Evolutionary conservation across 306 rosid species (phyloP).

Genomic region (Hippophae tibetana): DNA sequence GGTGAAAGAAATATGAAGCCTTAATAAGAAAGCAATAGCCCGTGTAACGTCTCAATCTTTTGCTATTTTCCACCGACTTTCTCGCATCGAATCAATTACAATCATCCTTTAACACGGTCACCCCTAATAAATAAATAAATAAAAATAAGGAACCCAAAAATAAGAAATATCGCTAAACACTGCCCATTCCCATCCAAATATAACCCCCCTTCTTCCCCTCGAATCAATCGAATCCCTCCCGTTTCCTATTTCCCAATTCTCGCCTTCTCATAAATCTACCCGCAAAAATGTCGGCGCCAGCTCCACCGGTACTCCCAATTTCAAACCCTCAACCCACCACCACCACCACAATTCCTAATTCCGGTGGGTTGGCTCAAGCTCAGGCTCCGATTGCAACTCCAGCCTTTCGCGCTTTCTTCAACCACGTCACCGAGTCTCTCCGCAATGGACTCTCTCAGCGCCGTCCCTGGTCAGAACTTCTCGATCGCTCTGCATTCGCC

Average conservation of each 20-base stretch:
- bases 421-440: conserved; percentile 40
- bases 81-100: no score
- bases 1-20: no score
- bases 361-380: conserved; percentile 18
- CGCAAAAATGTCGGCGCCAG: conserved; percentile 41
- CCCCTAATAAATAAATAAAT: no score
- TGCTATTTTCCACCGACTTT: no score
- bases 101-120: no score
- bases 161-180: no score
- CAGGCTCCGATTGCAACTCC: conserved; percentile 45
- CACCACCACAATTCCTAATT: conserved; percentile 7
- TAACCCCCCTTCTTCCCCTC: neutral
- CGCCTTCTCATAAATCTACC: conserved; percentile 2
- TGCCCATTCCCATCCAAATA: neutral
- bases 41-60: no score
- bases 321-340: conserved; percentile 24
- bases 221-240: neutral
- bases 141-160: no score
- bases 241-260: neutral
- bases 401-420: conserved; percentile 53
- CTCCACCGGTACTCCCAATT: conserved; percentile 54
- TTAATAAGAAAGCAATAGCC: no score
- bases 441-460: conserved; percentile 71
- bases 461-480: conserved; percentile 83
- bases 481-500: conserved; percentile 58